Conservation (phyloP, 257 asterid species). For the Echites panduratus region DNA sequence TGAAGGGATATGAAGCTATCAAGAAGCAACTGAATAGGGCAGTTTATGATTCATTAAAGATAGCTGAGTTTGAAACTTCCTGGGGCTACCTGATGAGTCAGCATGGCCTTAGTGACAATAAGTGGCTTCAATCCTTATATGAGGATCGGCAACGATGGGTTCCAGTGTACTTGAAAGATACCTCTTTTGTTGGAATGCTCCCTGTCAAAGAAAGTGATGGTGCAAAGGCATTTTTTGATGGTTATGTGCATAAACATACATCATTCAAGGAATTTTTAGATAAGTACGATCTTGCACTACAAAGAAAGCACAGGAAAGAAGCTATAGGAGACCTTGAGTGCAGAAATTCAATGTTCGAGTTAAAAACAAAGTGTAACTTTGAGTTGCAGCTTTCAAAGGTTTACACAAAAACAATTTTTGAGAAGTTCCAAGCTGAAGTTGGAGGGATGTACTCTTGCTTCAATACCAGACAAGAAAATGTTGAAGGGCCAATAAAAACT, state of each 20-base stretch:
- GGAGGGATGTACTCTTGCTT: conserved; percentile 55
- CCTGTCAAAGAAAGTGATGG: conserved; percentile 34
- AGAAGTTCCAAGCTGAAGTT: conserved; percentile 44
- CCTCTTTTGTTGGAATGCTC: conserved; percentile 40
- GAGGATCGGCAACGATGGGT: conserved; percentile 52
- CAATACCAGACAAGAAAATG: conserved; percentile 40
- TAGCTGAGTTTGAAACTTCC: conserved; percentile 44
- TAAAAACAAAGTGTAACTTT: conserved; percentile 47
- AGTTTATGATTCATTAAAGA: conserved; percentile 47
- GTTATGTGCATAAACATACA: conserved; percentile 43
- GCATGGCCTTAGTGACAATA: conserved; percentile 41
- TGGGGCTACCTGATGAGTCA: conserved; percentile 45
- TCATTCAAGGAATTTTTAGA: conserved; percentile 52
- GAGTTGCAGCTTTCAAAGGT: conserved; percentile 55
- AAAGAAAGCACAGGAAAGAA: conserved; percentile 48
- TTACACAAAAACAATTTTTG: conserved; percentile 47
- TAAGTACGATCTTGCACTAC: conserved; percentile 51
- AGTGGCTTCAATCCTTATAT: conserved; percentile 47
- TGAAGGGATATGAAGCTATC: conserved; percentile 45
- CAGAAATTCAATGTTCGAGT: conserved; percentile 31
- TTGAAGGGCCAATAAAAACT: conserved; percentile 39
- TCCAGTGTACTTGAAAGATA: conserved; percentile 54
- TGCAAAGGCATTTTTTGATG: conserved; percentile 38
- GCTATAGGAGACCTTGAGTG: conserved; percentile 50
- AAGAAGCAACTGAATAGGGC: conserved; percentile 40